Percentiles rank a stretch among this genome's conserved stretches.
Conservation (phyloP, 352 stramenopile species). For the Pythium apleroticum region DNA sequence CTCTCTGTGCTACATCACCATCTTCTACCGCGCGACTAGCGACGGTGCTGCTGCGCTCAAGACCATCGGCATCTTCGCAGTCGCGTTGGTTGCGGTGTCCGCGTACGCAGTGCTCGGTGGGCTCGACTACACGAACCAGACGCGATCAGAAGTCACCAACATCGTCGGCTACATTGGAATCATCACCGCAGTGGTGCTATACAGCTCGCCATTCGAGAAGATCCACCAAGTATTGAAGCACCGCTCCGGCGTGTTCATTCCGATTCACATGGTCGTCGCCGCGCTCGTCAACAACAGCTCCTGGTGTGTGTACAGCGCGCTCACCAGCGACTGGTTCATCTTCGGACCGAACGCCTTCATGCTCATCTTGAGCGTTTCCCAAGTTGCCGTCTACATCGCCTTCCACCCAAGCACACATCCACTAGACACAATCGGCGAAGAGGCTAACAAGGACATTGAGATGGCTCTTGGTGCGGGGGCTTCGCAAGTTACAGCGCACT, state of each 20-base stretch:
- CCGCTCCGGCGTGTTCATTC: constrained; percentile 51
- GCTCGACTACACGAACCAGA: constrained; percentile 13
- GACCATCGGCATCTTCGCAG: neutral
- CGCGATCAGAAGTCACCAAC: constrained; percentile 34
- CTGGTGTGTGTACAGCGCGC: constrained; percentile 49
- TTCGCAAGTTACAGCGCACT: no score
- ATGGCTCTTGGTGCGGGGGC: no score
- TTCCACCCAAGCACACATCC: constrained; percentile 44
- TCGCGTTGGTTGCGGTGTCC: neutral
- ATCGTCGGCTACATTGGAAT: constrained; percentile 47
- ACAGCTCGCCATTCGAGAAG: constrained; percentile 58
- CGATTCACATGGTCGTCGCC: constrained; percentile 52
- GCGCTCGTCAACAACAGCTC: constrained; percentile 46
- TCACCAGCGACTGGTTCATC: constrained; percentile 50
- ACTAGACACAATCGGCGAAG: constrained; percentile 9
- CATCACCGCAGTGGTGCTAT: constrained; percentile 41
- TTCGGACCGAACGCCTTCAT: constrained; percentile 49
- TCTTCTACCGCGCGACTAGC: constrained; percentile 12
- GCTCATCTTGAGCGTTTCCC: constrained; percentile 31
- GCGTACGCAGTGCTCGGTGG: constrained; percentile 5
- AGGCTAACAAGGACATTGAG: neutral
- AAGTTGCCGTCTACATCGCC: constrained; percentile 44
- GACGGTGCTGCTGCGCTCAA: constrained; percentile 6
- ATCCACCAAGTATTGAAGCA: constrained; percentile 48
- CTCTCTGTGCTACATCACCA: constrained; percentile 8